Base-by-base conservation (phyloP, 1,284 basidiomycete species). In the Leccinum proliferum region DNA sequence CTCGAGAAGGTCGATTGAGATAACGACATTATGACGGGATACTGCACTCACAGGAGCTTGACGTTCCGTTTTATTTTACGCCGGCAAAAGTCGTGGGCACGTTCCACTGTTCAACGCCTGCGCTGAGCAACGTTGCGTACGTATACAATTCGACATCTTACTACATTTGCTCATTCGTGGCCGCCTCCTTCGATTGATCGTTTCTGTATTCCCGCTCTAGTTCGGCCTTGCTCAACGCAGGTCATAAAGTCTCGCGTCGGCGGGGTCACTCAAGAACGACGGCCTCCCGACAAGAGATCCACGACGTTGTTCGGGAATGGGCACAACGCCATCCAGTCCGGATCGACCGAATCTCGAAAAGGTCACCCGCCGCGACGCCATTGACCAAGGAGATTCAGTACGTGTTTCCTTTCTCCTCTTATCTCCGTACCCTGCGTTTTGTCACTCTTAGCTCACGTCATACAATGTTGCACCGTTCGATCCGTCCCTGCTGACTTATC, bases 201-300 rank as follows among this genome's bases (percentile, higher is more conserved):
- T 29, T 11, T 65, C 6, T 37, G 2, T 4, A 15, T 12, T 55
- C 29, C 29, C 52, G 11, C 29, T 53, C 78, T 70, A 89, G 93
- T 2, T 96, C 94, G 43, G 96, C 93, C 1, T 79, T 99, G 21
- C 82, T 98, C 5, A 88, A 98, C 68, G 93, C 86, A 2, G 93
- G 94, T 2, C 87, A 93, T 77, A 76, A 83, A 59, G 83, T 97
- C 41, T 96, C 94, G 5, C 87, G 96, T 15, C 82, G 21, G 77
- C 93, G 1, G 96, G 96, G 0, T 96, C 93, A 2, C 75, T 99
- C 66, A 99, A 99, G 79, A 98, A 29, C 96, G 7, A 83, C 87
- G 41, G 95, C 94, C 1, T 81, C 88, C 1, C 81, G 87, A 41
- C 74, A 77, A 32, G 88, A 91, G 66, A 74, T 98, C 3, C 86